Base-by-base conservation (phyloP, 495 filamentous ascomycete species). In the Xylaria nigripes region DNA sequence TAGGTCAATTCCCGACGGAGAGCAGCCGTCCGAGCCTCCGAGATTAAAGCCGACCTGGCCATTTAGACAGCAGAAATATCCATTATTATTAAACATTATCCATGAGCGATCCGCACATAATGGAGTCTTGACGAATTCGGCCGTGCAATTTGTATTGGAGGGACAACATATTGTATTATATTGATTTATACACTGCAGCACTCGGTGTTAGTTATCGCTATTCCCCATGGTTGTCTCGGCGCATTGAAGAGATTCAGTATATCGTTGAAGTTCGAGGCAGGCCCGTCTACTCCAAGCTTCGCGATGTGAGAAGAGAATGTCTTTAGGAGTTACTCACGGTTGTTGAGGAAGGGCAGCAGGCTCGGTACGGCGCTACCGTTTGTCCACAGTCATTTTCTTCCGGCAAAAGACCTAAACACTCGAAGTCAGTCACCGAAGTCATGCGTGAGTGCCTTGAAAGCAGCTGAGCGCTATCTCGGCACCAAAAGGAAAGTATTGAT, bases 51-150 rank as follows among this genome's bases (percentile, higher is more conserved):
- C 58, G 9, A 61, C 55, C 41, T 57, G 47, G 2, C 46, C 45
- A 10, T 24, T 32, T 24, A 54, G 55, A 55, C 58, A 61, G 47
- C 58, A 61, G 34, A 61, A 61, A 27, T 46, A 58, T 15, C 58
- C 58, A 7, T 0, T 42, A 16, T 61, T 61, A 16, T 61, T 55
- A 23, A 47, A 61, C 58, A 61, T 61, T 23, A 38, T 40, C 58
- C 58, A 61, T 16, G 58, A 58, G 21, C 18, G 16, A 16, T 61
- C 55, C 45, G 58, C 58, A 42, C 58, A 61, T 7, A 27, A 52
- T 1, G 58, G 58, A 6, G 16, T 48, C 19, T 57, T 50, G 42
- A 25, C 50, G 22, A 57, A 30, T 3, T 50, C 34, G 6, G 50
- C 42, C 15, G 58, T 61, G 40, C 55, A 61, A 30, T 61, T 61